Evolutionary conservation across 169 alveolate genomes (phyloP).

Genomic region (Besnoitia besnoiti): DNA sequence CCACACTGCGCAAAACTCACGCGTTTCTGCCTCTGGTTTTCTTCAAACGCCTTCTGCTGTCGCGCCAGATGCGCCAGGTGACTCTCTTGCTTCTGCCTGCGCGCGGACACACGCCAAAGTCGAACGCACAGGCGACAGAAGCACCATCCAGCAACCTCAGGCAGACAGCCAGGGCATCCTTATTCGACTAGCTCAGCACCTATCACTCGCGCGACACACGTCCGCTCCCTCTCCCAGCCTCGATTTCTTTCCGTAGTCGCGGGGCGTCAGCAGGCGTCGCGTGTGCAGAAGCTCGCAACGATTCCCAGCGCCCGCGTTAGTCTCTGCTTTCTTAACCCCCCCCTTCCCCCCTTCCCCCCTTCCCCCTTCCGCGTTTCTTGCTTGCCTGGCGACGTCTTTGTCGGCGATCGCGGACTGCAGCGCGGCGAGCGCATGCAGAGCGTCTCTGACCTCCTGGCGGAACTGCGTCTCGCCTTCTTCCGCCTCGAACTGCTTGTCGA

Average conservation of each 20-base stretch:
- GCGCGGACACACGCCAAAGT: background rate
- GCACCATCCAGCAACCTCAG: too few species aligned
- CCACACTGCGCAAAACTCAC: background rate
- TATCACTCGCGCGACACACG: too few species aligned
- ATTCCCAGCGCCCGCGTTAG: too few species aligned
- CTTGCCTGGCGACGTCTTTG: slow-evolving; percentile 20
- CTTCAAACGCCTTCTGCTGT: background rate
- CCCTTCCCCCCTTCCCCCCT: too few species aligned
- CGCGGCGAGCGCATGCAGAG: background rate
- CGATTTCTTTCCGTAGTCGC: too few species aligned
- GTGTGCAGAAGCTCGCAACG: too few species aligned
- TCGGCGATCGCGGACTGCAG: slow-evolving; percentile 5
- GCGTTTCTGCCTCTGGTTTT: slow-evolving; percentile 9
- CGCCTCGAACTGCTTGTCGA: background rate
- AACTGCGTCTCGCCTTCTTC: background rate
- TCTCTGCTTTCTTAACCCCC: too few species aligned
- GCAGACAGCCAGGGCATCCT: too few species aligned
- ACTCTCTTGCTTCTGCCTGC: background rate
- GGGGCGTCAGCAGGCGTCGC: too few species aligned
- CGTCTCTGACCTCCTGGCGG: background rate
- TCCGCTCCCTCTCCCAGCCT: too few species aligned
- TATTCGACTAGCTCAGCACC: too few species aligned
- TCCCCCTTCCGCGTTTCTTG: too few species aligned
- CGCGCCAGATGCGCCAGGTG: slow-evolving; percentile 1
- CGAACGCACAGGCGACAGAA: background rate